These are phyloP conservation scores for Suillus luteus DNA, from an alignment of 768 basidiomycete genomes.

Conservation along the genomic window DNA sequence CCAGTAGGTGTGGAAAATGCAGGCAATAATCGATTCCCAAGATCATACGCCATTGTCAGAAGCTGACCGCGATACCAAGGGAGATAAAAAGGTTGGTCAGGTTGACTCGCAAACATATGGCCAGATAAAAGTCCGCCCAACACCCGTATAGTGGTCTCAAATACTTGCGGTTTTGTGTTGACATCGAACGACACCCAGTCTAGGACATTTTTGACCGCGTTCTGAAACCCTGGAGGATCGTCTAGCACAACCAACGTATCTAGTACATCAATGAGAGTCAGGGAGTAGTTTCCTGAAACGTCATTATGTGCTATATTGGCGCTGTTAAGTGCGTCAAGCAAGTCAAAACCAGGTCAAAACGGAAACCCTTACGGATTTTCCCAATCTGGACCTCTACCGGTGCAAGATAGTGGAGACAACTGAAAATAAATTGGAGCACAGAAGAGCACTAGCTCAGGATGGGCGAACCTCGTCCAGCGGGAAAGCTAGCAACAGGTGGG, in stretches of 20 bases:
- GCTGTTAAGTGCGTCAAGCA: conserved; percentile 34
- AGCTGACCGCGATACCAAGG: conserved; percentile 87
- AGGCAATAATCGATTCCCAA: conserved; percentile 83
- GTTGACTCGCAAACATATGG: conserved; percentile 75
- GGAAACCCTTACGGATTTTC: conserved; percentile 62
- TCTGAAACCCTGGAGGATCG: conserved; percentile 77
- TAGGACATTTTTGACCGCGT: conserved; percentile 82
- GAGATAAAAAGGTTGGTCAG: conserved; percentile 67
- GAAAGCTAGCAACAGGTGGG: conserved; percentile 57
- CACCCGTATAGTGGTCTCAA: conserved; percentile 94
- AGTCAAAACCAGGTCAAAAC: conserved; percentile 10
- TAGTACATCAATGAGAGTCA: conserved; percentile 80
- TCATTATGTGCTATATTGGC: conserved; percentile 84
- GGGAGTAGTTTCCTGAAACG: conserved; percentile 90
- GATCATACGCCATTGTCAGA: conserved; percentile 78
- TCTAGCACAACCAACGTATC: conserved; percentile 90
- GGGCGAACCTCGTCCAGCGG: conserved; percentile 75
- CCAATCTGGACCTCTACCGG: conserved; percentile 87
- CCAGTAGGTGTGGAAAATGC: conserved; percentile 93
- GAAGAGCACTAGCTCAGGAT: conserved; percentile 10
- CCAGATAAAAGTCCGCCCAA: conserved; percentile 88
- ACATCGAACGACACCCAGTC: conserved; percentile 88
- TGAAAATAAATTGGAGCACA: conserved; percentile 30
- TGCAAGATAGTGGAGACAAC: conserved; percentile 89
- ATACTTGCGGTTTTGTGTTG: conserved; percentile 96